These are phyloP conservation scores for Solanum chacoense DNA, from an alignment of 305 asterid genomes.

Conservation along the genomic window DNA sequence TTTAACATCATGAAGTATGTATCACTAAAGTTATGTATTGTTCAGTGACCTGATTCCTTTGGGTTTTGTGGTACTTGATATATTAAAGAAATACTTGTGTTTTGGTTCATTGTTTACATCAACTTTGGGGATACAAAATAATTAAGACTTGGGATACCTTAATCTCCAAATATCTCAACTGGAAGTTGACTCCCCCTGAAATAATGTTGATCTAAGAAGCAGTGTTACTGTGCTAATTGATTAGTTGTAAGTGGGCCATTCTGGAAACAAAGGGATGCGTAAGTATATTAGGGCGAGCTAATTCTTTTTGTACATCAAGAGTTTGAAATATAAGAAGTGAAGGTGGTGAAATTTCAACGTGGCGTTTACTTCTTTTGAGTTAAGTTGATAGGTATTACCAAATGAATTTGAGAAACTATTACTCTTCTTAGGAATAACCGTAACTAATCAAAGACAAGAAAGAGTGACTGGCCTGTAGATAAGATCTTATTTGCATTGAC, in stretches of 20 bases:
- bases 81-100: not conserved
- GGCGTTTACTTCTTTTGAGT: not conserved
- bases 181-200: not conserved
- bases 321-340: not conserved
- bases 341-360: not conserved
- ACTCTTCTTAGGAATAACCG: not conserved
- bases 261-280: not conserved
- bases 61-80: not conserved
- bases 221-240: not conserved
- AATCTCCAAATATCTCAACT: not conserved
- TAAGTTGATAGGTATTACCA: not conserved
- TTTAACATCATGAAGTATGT: not conserved
- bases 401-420: not conserved
- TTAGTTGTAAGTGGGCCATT: not conserved
- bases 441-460: not conserved
- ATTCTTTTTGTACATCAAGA: not conserved
- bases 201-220: not conserved
- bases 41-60: not conserved
- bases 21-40: not conserved
- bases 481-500: not conserved
- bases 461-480: not conserved
- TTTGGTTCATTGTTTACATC: not conserved
- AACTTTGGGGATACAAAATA: not conserved
- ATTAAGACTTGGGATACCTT: not conserved
- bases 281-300: not conserved